Conservation (phyloP, 495 filamentous ascomycete species). For the Podospora anserina region DNA sequence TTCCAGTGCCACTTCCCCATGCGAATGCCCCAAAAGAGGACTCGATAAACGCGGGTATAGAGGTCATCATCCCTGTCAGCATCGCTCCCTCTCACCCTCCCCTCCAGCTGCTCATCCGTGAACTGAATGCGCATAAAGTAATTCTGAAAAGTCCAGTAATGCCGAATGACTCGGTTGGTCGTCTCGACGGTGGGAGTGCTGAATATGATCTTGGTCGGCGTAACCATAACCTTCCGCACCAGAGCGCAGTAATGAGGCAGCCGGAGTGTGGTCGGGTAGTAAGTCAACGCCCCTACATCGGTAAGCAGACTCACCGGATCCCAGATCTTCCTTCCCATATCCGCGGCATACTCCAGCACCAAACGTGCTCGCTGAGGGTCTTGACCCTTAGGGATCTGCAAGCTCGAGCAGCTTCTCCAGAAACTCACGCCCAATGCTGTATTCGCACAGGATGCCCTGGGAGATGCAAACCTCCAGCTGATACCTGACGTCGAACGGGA, state of each 20-base stretch:
- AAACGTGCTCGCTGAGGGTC: constrained; percentile 34
- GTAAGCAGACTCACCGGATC: constrained; percentile 76
- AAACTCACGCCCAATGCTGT: constrained; percentile 65
- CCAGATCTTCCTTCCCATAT: constrained; percentile 55
- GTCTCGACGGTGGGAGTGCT: constrained; percentile 75
- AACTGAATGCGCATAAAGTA: constrained; percentile 91
- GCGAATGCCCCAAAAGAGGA: constrained; percentile 71
- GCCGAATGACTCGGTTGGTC: constrained; percentile 80
- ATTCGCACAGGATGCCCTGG: constrained; percentile 72
- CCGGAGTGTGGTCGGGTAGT: constrained; percentile 47
- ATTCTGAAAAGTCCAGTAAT: constrained; percentile 64
- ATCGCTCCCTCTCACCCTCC: constrained; percentile 46
- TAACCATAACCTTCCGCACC: constrained; percentile 71
- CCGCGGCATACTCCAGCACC: constrained; percentile 40
- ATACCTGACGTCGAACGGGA: constrained; percentile 76
- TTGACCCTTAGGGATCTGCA: constrained; percentile 14
- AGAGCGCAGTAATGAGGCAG: constrained; percentile 71
- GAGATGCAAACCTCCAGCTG: constrained; percentile 92
- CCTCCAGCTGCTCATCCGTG: constrained; percentile 66
- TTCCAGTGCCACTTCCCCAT: constrained; percentile 80
- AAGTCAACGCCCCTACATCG: constrained; percentile 40
- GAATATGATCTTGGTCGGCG: constrained; percentile 78
- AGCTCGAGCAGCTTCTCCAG: constrained; percentile 57
- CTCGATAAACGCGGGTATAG: constrained; percentile 68
- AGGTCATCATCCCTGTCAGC: constrained; percentile 60